These are phyloP conservation scores for Persicaria maculosa DNA, from an alignment of 148 eudicot species.

Conservation along the genomic window DNA sequence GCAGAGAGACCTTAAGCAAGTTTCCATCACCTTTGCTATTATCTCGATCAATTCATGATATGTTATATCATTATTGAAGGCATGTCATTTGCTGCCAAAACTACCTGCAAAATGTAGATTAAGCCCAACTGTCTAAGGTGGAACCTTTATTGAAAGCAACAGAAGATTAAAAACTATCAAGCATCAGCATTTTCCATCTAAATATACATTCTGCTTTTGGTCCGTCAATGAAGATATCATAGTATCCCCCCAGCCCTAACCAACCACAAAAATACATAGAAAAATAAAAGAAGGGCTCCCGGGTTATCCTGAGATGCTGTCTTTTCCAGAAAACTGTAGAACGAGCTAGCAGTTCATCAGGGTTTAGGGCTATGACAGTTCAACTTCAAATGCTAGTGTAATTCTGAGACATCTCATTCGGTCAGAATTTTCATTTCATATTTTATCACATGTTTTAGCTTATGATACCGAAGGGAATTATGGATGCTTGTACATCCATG, in stretches of 20 bases:
- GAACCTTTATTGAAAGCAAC: background rate
- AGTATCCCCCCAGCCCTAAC: background rate
- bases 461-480: background rate
- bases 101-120: constrained; percentile 46
- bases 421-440: background rate
- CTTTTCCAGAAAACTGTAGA: too few relatives aligned
- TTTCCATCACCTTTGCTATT: too few relatives aligned
- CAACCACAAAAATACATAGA: background rate
- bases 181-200: too few relatives aligned
- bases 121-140: background rate
- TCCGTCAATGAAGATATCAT: background rate
- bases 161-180: too few relatives aligned
- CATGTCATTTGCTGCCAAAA: constrained; percentile 88
- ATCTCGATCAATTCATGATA: too few relatives aligned
- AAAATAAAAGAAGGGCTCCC: too few relatives aligned
- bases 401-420: background rate
- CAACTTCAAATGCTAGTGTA: background rate
- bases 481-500: background rate
- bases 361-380: background rate
- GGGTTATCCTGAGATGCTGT: too few relatives aligned
- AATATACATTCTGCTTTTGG: too few relatives aligned
- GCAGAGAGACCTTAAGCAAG: constrained; percentile 4
- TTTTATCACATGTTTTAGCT: background rate
- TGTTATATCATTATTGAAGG: constrained; percentile 82
- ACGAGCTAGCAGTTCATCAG: too few relatives aligned